Conservation (phyloP, 2,329 filamentous ascomycete genomes). For the Shiraia bambusicola region DNA sequence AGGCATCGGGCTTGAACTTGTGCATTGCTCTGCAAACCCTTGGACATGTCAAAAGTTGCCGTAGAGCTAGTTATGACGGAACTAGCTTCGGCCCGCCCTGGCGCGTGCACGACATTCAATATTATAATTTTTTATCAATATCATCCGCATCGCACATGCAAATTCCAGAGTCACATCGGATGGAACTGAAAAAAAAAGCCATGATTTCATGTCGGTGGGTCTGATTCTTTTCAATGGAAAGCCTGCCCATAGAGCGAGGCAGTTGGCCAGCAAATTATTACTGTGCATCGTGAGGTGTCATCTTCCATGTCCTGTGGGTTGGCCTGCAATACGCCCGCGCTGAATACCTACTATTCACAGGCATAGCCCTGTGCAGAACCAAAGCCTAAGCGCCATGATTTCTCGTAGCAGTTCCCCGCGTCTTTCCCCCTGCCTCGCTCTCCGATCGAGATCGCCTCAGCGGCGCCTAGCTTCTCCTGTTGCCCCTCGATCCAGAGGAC, state of each 20-base stretch:
- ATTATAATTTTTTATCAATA: too few species aligned
- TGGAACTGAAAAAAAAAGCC: not conserved
- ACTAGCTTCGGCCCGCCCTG: constrained; percentile 24
- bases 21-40: constrained; percentile 23
- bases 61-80: constrained; percentile 20
- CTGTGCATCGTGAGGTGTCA: constrained; percentile 29
- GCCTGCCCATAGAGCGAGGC: constrained; percentile 19
- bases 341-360: constrained; percentile 31
- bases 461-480: constrained; percentile 33
- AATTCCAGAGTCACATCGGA: not conserved
- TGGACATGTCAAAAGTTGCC: constrained; percentile 25
- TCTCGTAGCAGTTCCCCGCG: not conserved
- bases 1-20: constrained; percentile 44
- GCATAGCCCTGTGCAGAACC: constrained; percentile 20
- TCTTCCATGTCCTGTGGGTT: constrained; percentile 27
- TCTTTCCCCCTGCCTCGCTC: constrained; percentile 5
- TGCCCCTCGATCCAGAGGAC: constrained; percentile 46
- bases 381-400: not conserved
- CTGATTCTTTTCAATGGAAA: constrained; percentile 29
- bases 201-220: constrained; percentile 5
- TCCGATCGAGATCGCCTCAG: constrained; percentile 20
- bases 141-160: not conserved
- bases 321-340: constrained; percentile 31
- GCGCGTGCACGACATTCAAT: constrained; percentile 13
- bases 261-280: constrained; percentile 34